Base-by-base conservation (phyloP, 129 eudicot genomes). In the Flaveria robusta region DNA sequence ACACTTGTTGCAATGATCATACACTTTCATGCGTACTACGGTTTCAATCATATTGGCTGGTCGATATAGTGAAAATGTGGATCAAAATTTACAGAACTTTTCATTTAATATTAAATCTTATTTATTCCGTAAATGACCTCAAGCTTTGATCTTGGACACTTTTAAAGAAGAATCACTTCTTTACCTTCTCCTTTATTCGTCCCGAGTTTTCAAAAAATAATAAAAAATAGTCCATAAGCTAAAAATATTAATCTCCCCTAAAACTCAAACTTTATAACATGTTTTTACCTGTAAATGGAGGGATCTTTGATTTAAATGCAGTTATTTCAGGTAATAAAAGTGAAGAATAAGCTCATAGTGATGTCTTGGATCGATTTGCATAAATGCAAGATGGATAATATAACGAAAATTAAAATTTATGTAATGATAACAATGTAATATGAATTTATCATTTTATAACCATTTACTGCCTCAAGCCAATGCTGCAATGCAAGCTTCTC, bases 391-490 rank as follows among this genome's bases (percentile, higher is more conserved):
- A 66, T 15, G 2, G 22, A 62, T 60, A 77, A 75, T 63, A 19
- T 6, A 24, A 41, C 60, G 69, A 13, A 43, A 18, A 1, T 42
- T 23, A 3, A 2, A 76, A 65, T 50, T 2, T 9, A 22, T 2
- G 26, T 9, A 18, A 58, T n/a, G 1, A 4, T 7, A 20, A 51
- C 6, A 9, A 59, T 29, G 68, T 29, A 47, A 26, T 23, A 59
- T 10, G 11, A 63, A 29, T 60, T 42, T 3, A 26, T n/a, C 12
- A 14, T 68, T 59, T 39, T 16, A 45, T 42, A 29, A 82, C 97
- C n/a, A n/a, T n/a, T 84, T 80, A 95, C 99, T 11, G 97, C 99
- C 64, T 95, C 99, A 3, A 95, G 91, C 99, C 99, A 95, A 52
- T 95, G 99, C 76, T 91, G 97, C 47, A 95, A 80, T 71, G 97